Conservation (phyloP, 306 rosid species). For the Citrullus amarus region DNA sequence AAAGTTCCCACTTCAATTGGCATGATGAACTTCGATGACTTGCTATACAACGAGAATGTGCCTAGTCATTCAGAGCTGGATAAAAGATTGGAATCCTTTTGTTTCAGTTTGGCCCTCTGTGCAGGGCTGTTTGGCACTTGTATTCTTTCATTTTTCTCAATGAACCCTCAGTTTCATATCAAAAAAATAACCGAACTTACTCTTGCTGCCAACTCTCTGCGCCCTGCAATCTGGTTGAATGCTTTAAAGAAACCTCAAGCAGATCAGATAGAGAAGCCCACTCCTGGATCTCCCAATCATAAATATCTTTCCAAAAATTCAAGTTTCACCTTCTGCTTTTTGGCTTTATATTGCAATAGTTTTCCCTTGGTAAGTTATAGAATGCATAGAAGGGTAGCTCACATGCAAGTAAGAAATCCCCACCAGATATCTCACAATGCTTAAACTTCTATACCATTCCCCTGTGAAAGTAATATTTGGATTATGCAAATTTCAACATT, state of each 20-base stretch:
- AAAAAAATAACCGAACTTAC: not conserved
- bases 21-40: not conserved
- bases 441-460: not conserved
- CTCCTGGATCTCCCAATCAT: not conserved
- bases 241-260: not conserved
- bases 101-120: not conserved
- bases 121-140: not conserved
- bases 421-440: not conserved
- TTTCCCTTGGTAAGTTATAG: not conserved
- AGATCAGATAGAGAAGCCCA: not conserved
- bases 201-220: not conserved
- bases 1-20: not conserved
- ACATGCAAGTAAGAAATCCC: not conserved
- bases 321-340: not conserved
- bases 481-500: not conserved
- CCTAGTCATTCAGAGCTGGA: not conserved
- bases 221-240: not conserved
- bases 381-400: not conserved
- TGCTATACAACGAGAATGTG: not conserved
- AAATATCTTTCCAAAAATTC: not conserved
- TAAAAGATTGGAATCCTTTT: not conserved
- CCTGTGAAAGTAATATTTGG: not conserved
- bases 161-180: not conserved
- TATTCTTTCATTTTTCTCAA: not conserved
- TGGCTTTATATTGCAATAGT: not conserved